Conservation (phyloP, 75 land plant genomes). For the Cupressus sempervirens region DNA sequence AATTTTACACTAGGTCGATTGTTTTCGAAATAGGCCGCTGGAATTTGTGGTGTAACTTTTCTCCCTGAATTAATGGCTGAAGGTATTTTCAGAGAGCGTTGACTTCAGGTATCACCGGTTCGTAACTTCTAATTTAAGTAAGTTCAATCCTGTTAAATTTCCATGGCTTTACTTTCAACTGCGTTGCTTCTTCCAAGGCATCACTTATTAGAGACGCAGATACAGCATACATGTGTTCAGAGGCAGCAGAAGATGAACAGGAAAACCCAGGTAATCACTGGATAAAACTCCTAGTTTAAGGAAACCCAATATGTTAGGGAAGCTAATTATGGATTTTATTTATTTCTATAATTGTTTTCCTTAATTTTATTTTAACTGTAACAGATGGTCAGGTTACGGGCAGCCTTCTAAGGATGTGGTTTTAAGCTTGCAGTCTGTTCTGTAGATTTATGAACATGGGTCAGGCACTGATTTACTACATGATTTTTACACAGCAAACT, state of each 20-base stretch:
- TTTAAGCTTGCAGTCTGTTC: not conserved
- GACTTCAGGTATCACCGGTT: not conserved
- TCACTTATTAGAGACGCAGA: not conserved
- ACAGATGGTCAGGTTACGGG: not conserved
- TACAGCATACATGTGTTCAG: not conserved
- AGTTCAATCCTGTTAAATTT: not conserved
- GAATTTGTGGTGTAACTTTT: too few relatives aligned
- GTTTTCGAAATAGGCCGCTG: not conserved
- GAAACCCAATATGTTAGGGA: not conserved
- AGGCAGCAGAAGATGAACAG: not conserved
- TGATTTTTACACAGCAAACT: too few relatives aligned
- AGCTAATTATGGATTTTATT: not conserved
- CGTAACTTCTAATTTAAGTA: not conserved
- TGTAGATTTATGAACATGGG: not conserved
- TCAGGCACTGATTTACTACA: not conserved
- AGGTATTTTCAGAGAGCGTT: not conserved
- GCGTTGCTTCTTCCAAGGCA: not conserved
- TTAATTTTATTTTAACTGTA: not conserved
- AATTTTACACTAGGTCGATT: not conserved
- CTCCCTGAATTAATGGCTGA: not conserved
- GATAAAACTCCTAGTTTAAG: not conserved
- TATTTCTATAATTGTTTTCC: not conserved
- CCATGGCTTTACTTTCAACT: not conserved
- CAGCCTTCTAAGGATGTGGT: too few relatives aligned
- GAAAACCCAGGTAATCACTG: not conserved